A percentile compares a stretch with the other conserved stretches of the same genome.
Conservation (phyloP, 495 filamentous ascomycete species). For the Hypomontagnella monticulosa region DNA sequence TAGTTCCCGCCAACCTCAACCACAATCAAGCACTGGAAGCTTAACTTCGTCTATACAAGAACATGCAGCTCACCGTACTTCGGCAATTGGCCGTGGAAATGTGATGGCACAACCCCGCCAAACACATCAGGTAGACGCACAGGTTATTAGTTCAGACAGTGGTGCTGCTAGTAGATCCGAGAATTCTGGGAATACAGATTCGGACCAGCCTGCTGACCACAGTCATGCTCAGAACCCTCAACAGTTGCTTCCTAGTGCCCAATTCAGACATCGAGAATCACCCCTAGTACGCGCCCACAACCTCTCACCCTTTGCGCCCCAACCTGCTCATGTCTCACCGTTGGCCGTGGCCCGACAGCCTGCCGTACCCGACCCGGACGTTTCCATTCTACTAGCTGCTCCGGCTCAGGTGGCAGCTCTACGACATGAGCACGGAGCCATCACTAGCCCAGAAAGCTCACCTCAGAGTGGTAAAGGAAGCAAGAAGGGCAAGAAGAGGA, state of each 20-base stretch:
- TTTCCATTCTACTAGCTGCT: constrained; percentile 44
- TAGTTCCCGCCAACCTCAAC: constrained; percentile 29
- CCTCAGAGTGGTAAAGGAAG: constrained; percentile 51
- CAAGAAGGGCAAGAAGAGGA: constrained; percentile 55
- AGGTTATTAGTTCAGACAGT: constrained; percentile 49
- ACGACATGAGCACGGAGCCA: constrained; percentile 52
- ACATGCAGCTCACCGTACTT: not conserved
- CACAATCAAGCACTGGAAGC: constrained; percentile 8
- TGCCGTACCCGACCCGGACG: constrained; percentile 54
- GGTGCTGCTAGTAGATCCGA: constrained; percentile 52
- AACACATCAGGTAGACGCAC: constrained; percentile 35
- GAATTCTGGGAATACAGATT: constrained; percentile 53
- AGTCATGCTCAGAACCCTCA: constrained; percentile 47
- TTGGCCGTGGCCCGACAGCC: constrained; percentile 71
- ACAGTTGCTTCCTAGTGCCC: constrained; percentile 48
- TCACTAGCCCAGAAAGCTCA: constrained; percentile 63
- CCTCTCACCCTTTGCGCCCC: constrained; percentile 79
- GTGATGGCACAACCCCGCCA: constrained; percentile 17
- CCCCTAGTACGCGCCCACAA: constrained; percentile 57
- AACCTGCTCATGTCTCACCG: constrained; percentile 83
- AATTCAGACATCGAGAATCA: constrained; percentile 44
- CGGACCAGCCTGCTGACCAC: constrained; percentile 47
- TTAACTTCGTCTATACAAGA: constrained; percentile 17
- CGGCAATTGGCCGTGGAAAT: constrained; percentile 15
- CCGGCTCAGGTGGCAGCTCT: constrained; percentile 63